phyloP scores from a whole-genome alignment of 2,329 filamentous ascomycete genomes.

The Metarhizium humberi region DNA sequence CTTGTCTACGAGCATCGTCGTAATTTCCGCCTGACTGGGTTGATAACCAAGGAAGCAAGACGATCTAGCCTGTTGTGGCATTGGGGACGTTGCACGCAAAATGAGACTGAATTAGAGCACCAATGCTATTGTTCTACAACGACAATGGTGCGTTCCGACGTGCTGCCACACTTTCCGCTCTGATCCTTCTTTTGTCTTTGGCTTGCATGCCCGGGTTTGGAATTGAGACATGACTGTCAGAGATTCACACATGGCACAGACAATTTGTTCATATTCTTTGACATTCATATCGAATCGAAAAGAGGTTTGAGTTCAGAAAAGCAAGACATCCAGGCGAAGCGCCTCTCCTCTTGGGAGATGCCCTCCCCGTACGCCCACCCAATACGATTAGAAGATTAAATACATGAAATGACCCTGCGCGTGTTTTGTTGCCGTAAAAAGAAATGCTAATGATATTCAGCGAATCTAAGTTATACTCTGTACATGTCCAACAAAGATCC shows the following conservation, averaged over 20 bases:
- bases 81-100: background rate
- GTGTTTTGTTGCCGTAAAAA: conserved; percentile 13
- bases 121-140: background rate
- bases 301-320: conserved; percentile 5
- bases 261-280: background rate
- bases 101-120: background rate
- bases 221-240: background rate
- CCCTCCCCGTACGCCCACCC: conserved; percentile 13
- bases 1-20: background rate
- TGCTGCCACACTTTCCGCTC: too few relatives aligned
- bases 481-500: conserved; percentile 26
- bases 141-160: too few relatives aligned
- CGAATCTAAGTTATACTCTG: conserved; percentile 25
- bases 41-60: background rate
- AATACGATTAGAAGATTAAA: conserved; percentile 40
- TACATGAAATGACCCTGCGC: conserved; percentile 20
- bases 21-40: conserved; percentile 5
- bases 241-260: background rate
- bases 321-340: conserved; percentile 12
- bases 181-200: too few relatives aligned
- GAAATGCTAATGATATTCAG: conserved; percentile 24
- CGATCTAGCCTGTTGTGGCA: background rate
- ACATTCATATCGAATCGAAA: conserved; percentile 1
- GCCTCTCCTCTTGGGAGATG: conserved; percentile 7
- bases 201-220: background rate